A percentile compares a stretch with the other conserved stretches of the same genome.
Evolutionary conservation across 208 protist genomes (phyloP).

Genomic region (Angomonas ambiguus): DNA sequence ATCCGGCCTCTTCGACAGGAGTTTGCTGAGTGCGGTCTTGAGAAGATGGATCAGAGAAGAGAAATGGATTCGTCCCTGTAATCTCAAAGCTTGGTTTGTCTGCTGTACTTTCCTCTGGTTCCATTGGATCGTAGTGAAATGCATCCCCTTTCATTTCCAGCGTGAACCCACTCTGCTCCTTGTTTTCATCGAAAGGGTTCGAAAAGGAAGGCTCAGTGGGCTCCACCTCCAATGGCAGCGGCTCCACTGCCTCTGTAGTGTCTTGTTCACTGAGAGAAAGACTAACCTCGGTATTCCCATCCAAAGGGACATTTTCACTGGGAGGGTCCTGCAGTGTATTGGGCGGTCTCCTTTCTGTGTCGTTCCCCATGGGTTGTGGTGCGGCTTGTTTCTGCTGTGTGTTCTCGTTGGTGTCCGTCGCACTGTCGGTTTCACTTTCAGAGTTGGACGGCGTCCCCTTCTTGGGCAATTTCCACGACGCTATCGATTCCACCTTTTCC

Average conservation of each 20-base stretch:
- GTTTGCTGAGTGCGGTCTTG: not conserved
- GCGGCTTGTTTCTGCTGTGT: not conserved
- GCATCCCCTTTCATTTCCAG: not conserved
- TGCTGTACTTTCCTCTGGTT: not conserved
- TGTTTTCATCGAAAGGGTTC: not conserved
- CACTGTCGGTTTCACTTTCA: conserved; percentile 3
- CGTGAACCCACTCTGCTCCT: not conserved
- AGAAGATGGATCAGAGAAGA: not conserved
- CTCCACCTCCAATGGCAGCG: not conserved
- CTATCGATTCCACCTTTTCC: not conserved
- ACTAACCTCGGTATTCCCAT: not conserved
- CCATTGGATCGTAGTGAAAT: not conserved
- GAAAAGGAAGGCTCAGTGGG: not conserved
- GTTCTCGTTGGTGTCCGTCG: not conserved
- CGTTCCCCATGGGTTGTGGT: not conserved
- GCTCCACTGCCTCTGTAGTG: not conserved
- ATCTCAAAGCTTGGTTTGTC: not conserved
- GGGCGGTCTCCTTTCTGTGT: too few species aligned
- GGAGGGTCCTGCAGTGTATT: not conserved
- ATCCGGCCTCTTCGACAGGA: not conserved
- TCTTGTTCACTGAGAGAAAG: not conserved
- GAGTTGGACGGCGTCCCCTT: not conserved
- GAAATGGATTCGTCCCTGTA: not conserved
- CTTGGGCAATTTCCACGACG: not conserved
- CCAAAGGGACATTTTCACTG: not conserved